Base-by-base conservation (phyloP, 2,329 filamentous ascomycete species). In the Epichloe coenophiala region DNA sequence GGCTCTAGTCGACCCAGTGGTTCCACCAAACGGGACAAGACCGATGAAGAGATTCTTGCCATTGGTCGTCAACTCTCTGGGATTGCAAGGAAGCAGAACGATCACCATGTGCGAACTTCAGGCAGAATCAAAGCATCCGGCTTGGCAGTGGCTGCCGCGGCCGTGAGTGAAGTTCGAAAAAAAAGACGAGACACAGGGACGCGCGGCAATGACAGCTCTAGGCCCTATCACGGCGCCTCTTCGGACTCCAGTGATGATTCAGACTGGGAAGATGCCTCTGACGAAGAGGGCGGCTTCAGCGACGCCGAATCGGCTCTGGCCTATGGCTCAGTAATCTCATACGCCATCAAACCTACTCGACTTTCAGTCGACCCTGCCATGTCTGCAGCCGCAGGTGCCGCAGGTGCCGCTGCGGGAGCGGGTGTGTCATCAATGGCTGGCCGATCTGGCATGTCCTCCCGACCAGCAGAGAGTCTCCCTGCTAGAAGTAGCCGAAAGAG, bases 181-280 rank as follows among this genome's bases (percentile, higher is more conserved):
- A 65, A 61, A 53, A 66, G 63, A 49, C 66, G 65, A 41, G 62
- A 64, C 23, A 60, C 59, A 39, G 55, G 59, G 43, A 61, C 58
- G 39, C 69, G 67, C 23, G 71, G 70, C 12, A 55, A 67, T 27
- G 68, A 63, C 36, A 65, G 62, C 55, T 74, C 71, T 9, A 75
- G 65, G 57, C 62, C 65, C 5, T 33, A 40, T 9, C 63, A 62
- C 35, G 62, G 63, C 21, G 61, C 65, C n/a, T 61, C 61, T 33
- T 52, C 47, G 5, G 42, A 52, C 19, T 60, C 65, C 55, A 54
- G 70, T 47, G 75, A 74, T 35, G 73, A 78, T 41, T 70, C 70
- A 1, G 76, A 78, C 51, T 80, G 76, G 76, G 77, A 80, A 61
- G 77, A 75, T 44, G 73, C 75, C 27, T 76, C 73, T 5, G 73